A percentile compares a stretch with the other conserved stretches of the same genome.
Conservation (phyloP, 768 basidiomycete species). For the Trichaptum fuscoviolaceum region DNA sequence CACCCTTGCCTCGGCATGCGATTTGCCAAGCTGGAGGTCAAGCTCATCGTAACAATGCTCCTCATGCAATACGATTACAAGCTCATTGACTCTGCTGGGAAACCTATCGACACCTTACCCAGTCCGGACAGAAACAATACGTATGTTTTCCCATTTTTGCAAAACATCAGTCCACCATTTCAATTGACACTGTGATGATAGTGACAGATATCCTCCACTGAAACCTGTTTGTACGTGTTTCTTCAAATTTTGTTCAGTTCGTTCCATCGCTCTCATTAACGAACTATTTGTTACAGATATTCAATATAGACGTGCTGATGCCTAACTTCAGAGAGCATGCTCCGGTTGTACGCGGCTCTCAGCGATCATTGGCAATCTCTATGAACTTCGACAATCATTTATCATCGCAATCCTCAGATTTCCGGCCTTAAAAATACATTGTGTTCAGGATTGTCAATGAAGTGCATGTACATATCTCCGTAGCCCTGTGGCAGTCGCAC, state of each 20-base stretch:
- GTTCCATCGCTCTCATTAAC: neutral
- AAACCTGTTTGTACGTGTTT: neutral
- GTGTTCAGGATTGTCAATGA: too few species aligned
- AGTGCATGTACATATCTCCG: too few species aligned
- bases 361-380: too few species aligned
- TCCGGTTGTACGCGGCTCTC: too few species aligned
- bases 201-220: neutral
- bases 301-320: neutral
- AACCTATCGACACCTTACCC: neutral
- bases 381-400: too few species aligned
- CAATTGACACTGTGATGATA: neutral
- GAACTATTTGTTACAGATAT: neutral
- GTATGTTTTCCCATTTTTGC: neutral
- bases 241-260: neutral
- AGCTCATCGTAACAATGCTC: neutral
- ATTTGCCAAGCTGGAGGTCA: conserved; percentile 1
- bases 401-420: too few species aligned
- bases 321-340: too few species aligned
- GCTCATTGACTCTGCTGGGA: neutral
- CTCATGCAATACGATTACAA: neutral
- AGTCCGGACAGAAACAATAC: neutral
- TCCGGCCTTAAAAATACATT: too few species aligned
- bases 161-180: neutral
- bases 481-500: too few species aligned
- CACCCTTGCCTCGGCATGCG: conserved; percentile 3